Evolutionary conservation across 306 rosid genomes (phyloP).

Genomic region (Alnus glutinosa): DNA sequence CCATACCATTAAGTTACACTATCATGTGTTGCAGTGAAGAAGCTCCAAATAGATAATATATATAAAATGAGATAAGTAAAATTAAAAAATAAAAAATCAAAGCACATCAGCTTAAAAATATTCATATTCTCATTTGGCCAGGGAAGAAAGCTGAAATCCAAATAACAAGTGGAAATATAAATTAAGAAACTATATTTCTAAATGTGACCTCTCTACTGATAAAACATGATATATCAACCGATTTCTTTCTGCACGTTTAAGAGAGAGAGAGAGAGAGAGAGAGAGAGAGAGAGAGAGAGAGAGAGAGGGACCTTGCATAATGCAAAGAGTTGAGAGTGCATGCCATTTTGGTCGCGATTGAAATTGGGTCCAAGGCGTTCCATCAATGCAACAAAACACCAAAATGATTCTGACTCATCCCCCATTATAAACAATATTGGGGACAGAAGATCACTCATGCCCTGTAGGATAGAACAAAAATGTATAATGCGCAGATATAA

Average conservation of each 20-base stretch:
- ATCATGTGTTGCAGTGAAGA: too few species aligned
- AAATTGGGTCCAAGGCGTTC: slow-evolving; percentile 97
- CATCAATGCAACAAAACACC: slow-evolving; percentile 97
- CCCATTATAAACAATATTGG: slow-evolving; percentile 83
- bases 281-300: slow-evolving; percentile 29
- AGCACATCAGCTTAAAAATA: background rate
- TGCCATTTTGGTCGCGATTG: slow-evolving; percentile 98
- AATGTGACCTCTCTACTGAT: background rate
- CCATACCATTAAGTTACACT: background rate
- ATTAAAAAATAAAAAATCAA: background rate
- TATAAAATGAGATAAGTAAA: too few species aligned
- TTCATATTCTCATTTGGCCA: background rate
- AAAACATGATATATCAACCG: background rate
- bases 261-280: slow-evolving; percentile 31
- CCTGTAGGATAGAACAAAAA: slow-evolving; percentile 50
- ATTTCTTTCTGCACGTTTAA: background rate
- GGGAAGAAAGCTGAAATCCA: background rate
- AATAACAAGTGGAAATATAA: background rate
- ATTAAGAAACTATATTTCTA: background rate
- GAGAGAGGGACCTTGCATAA: slow-evolving; percentile 72
- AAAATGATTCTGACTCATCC: slow-evolving; percentile 92
- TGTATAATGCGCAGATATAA: slow-evolving; percentile 5
- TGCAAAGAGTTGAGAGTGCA: slow-evolving; percentile 99
- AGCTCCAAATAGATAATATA: too few species aligned
- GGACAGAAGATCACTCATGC: slow-evolving; percentile 97